Evolutionary conservation across 2,329 filamentous ascomycete species (phyloP), one percentile per base, ranked within the genome.

Genomic region (Cercospora brassicicola): DNA sequence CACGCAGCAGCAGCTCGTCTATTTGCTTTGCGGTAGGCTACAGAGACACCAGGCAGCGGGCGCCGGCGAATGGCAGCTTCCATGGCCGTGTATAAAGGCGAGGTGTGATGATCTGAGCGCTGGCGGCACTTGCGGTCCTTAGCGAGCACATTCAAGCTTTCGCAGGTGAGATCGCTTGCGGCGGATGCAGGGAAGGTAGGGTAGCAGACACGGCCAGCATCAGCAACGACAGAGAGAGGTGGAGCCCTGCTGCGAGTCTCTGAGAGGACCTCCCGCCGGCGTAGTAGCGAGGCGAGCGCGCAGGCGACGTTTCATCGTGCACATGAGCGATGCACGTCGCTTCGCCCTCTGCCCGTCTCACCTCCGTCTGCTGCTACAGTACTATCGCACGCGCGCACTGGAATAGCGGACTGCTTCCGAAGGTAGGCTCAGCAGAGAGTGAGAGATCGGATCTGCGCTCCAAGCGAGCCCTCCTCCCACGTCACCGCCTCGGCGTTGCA

Each of bases 101-200:
- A 67, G 56, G 66, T 67, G 61, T 36, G 65, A 57, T 67, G 66
- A 67, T 67, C 62, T 65, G 56, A 64, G 66, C 63, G 53, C 56
- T 48, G 66, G 33, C 42, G 51, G 42, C 66, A 64, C 64, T 51
- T 51, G 45, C 18, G 53, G 13, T 57, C 8, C 15, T 57, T 30
- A 57, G 53, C 53, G 53, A 57, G 53, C 53, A 57, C 53, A 11
- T 36, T 62, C 61, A 64, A 64, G 30, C 56, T 64, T 64, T 51
- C 5, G 30, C 31, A 57, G 53, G 39, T 15, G n/a, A 56, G 64
- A 67, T 67, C 57, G 66, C 66, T 64, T 64, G 62, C 66, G 53
- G 53, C 53, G 26, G 53, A 30, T 57, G 53, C 31, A 36, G 61
- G 65, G 65, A 56, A 57, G 20, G 15, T 5, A 28, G 31, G 20